Evolutionary conservation across 2,329 filamentous ascomycete genomes (phyloP).

Genomic region (Trichothecium sympodiale): DNA sequence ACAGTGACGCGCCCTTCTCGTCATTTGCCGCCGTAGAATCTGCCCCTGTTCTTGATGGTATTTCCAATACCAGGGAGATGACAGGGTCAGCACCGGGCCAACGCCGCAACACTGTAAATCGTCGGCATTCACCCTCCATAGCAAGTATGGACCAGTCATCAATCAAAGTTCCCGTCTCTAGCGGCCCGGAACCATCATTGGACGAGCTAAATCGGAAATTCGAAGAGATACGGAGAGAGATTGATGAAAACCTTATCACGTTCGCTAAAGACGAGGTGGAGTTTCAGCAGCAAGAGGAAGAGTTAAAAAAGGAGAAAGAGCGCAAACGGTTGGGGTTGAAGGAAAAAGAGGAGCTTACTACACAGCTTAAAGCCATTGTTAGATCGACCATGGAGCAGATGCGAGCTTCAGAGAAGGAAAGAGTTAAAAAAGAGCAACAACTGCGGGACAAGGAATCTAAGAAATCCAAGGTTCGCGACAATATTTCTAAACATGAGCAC

Average conservation of each 20-base stretch:
- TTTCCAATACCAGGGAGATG: constrained; percentile 52
- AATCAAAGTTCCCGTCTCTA: constrained; percentile 30
- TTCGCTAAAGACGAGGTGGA: constrained; percentile 64
- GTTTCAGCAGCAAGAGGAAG: constrained; percentile 50
- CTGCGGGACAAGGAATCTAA: constrained; percentile 60
- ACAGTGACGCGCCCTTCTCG: constrained; percentile 34
- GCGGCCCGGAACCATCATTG: constrained; percentile 54
- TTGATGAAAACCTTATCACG: constrained; percentile 64
- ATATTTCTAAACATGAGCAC: constrained; percentile 56
- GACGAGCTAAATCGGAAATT: constrained; percentile 73
- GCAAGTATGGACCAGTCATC: constrained; percentile 41
- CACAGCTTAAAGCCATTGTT: constrained; percentile 72
- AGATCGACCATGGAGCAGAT: constrained; percentile 72
- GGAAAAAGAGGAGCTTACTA: constrained; percentile 84
- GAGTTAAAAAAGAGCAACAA: constrained; percentile 63
- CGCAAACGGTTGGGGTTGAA: constrained; percentile 66
- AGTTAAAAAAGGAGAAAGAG: constrained; percentile 68
- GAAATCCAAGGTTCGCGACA: constrained; percentile 57
- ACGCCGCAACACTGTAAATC: constrained; percentile 48
- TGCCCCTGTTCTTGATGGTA: constrained; percentile 48
- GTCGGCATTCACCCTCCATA: constrained; percentile 65
- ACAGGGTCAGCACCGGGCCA: constrained; percentile 32
- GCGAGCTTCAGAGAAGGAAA: constrained; percentile 67
- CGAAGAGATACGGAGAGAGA: constrained; percentile 70
- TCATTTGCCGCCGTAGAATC: constrained; percentile 50